These are phyloP conservation scores for Debaryomyces sp. DNA, from an alignment of 1,139 yeast genomes.

Conservation along the genomic window DNA sequence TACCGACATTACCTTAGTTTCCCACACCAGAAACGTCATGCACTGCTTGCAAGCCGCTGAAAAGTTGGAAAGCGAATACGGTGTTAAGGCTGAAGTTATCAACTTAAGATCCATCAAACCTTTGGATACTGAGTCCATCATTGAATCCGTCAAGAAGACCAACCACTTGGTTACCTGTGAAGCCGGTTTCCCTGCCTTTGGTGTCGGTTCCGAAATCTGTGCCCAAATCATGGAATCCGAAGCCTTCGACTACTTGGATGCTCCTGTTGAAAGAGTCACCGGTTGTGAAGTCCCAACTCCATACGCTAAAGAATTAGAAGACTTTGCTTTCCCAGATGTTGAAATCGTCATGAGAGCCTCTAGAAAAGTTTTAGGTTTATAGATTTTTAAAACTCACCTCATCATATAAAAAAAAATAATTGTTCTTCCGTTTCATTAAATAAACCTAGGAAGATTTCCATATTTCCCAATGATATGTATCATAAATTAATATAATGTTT, in stretches of 20 bases:
- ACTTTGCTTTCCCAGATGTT: slow-evolving; percentile 97
- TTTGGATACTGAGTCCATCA: slow-evolving; percentile 83
- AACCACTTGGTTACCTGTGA: slow-evolving; percentile 95
- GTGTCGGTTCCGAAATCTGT: slow-evolving; percentile 97
- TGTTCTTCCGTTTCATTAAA: slow-evolving; percentile 2
- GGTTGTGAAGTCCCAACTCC: slow-evolving; percentile 99
- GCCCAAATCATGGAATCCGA: slow-evolving; percentile 99
- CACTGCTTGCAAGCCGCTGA: slow-evolving; percentile 91
- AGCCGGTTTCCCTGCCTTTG: slow-evolving; percentile 97
- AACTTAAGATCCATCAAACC: slow-evolving; percentile 98
- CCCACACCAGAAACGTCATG: slow-evolving; percentile 90
- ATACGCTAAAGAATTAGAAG: slow-evolving; percentile 94
- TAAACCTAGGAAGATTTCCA: slow-evolving; percentile 2
- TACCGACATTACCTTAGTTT: slow-evolving; percentile 82
- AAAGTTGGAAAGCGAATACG: slow-evolving; percentile 76
- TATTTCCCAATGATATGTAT: slow-evolving; percentile 6
- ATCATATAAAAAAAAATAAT: not conserved
- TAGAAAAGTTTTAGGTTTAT: slow-evolving; percentile 82
- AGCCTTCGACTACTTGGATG: slow-evolving; percentile 97
- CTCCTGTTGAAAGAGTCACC: slow-evolving; percentile 98
- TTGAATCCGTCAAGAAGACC: slow-evolving; percentile 92
- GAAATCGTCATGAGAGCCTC: slow-evolving; percentile 89
- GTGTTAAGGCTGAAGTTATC: slow-evolving; percentile 89
- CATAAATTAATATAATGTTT: slow-evolving; percentile 7
- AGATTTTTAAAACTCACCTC: slow-evolving; percentile 15